Base-by-base conservation (phyloP, 1,284 basidiomycete genomes). In the Phlebopus sp. region DNA sequence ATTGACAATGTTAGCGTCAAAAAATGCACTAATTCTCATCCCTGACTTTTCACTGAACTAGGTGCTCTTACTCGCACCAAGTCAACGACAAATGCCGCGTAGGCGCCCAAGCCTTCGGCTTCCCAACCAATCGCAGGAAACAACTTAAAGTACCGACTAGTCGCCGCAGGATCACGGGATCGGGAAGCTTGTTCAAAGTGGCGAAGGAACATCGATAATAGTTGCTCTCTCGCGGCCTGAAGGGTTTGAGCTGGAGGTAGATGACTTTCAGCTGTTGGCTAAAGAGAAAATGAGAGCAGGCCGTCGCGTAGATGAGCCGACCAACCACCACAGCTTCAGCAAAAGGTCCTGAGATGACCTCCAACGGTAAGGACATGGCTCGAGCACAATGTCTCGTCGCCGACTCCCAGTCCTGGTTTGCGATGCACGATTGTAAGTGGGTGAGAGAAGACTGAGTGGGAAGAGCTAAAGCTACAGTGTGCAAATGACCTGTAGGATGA, bases 91-190 rank as follows among this genome's bases (percentile, higher is more conserved):
- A 98, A 99, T 14, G 85, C 79, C 0, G 92, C 90, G 69, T 99
- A 99, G 1, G 88, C 90, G 52, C 90, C 83, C n/a, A 99, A 75
- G 0, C 97, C 97, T 65, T 96, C 91, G n/a, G 78, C 73, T 64
- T 92, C 86, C 80, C 84, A 89, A 13, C 93, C 92, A 43, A 99
- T 92, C 1, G 86, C 85, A 2, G 97, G 96, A 69, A 99, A 98
- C 2, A 99, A 76, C 63, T 97, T 94, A 77, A 99, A 98, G 71
- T 92, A 99, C 5, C 95, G 82, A 55, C 86, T 95, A 2, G 93
- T 97, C 13, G 88, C 86, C 18, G 85, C 85, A 41, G 92, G 88
- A 69, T 95, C 92, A 37, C 87, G 79, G 5, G 81, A 78, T 7
- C 77, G 78, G 1, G 92, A 90, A 3, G 91, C 90, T 51, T 84